Evolutionary conservation across 2,329 filamentous ascomycete genomes (phyloP).

Genomic region (Fusarium temperatum): DNA sequence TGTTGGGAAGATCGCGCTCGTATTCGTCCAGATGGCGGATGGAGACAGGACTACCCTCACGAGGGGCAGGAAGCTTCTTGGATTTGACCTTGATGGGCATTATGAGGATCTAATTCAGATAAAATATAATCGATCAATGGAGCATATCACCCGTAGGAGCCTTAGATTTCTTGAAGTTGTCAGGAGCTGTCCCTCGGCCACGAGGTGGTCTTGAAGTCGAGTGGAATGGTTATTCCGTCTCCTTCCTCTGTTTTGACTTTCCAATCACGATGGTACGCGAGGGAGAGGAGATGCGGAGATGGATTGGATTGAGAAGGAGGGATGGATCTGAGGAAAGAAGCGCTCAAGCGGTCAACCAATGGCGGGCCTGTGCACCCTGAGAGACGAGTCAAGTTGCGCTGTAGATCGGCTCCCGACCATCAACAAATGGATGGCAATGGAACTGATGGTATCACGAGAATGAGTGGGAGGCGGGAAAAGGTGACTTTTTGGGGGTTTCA

Average conservation of each 20-base stretch:
- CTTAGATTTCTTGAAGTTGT: neutral
- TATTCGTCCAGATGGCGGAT: conserved; percentile 42
- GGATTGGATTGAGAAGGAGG: conserved; percentile 4
- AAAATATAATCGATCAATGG: neutral
- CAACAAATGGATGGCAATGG: neutral
- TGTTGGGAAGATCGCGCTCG: conserved; percentile 61
- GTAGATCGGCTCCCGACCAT: conserved; percentile 15
- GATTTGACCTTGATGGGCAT: conserved; percentile 53
- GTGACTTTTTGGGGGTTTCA: conserved; percentile 4
- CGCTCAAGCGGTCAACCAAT: conserved; percentile 2
- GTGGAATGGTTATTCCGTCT: neutral
- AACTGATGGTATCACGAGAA: conserved; percentile 25
- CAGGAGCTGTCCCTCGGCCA: neutral
- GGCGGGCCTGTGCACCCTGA: conserved; percentile 30
- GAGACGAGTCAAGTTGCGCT: conserved; percentile 3
- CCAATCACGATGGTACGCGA: conserved; percentile 1
- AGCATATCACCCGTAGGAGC: neutral
- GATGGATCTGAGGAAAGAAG: neutral
- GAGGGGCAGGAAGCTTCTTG: conserved; percentile 45
- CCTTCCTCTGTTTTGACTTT: conserved; percentile 3
- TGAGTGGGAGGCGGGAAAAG: conserved; percentile 3
- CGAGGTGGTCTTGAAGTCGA: neutral
- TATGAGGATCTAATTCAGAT: neutral
- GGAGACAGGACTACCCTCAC: conserved; percentile 50
- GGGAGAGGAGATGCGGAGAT: conserved; percentile 21